Conservation (phyloP, 257 asterid genomes). For the Jasminum sambac region DNA sequence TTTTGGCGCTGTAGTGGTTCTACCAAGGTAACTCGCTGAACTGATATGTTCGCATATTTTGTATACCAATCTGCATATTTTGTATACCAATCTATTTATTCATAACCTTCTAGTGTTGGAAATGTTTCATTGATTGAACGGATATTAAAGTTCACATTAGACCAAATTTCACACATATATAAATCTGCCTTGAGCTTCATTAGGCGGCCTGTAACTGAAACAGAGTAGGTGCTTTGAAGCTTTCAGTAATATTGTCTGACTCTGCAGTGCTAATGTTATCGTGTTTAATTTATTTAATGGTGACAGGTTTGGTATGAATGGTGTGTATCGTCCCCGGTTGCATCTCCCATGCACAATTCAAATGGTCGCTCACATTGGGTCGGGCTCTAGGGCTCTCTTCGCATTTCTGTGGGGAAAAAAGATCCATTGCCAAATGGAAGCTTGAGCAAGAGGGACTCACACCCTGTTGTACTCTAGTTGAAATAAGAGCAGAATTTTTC, state of each 20-base stretch:
- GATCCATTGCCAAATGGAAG: not conserved
- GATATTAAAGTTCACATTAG: not conserved
- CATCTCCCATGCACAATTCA: conserved; percentile 80
- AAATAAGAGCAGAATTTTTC: conserved; percentile 2
- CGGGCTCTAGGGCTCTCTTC: conserved; percentile 50
- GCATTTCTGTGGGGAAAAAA: not conserved
- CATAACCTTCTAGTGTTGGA: not conserved
- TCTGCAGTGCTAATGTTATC: not conserved
- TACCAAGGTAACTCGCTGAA: conserved; percentile 60
- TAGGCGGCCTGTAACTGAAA: not conserved
- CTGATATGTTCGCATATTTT: not conserved
- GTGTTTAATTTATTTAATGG: not conserved
- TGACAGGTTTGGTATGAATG: conserved; percentile 96
- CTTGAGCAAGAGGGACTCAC: conserved; percentile 9
- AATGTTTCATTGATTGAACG: not conserved
- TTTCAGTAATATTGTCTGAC: not conserved
- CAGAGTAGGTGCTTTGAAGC: not conserved
- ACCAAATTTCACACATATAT: not conserved
- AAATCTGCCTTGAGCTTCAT: not conserved
- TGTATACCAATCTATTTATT: conserved; percentile 5
- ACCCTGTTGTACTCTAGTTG: conserved; percentile 28
- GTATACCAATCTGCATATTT: not conserved
- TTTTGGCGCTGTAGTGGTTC: conserved; percentile 93
- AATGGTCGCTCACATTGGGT: conserved; percentile 98
- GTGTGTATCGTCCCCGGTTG: conserved; percentile 72